Conservation (phyloP, 2,329 filamentous ascomycete species). For the Calonectria crousiana region DNA sequence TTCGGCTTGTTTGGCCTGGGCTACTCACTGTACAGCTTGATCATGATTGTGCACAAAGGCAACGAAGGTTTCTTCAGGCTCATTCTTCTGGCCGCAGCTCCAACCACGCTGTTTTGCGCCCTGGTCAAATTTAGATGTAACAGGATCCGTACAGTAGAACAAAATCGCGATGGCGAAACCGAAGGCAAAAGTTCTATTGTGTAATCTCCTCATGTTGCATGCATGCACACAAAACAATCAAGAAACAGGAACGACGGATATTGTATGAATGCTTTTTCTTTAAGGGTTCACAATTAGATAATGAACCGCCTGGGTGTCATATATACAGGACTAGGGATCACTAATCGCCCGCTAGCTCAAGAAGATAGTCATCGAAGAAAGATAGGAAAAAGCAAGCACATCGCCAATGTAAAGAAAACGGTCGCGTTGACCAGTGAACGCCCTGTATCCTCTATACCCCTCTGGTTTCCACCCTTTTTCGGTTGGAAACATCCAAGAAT, state of each 20-base stretch:
- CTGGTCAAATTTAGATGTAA: background rate
- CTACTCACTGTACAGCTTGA: background rate
- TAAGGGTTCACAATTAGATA: conserved; percentile 18
- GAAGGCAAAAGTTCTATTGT: background rate
- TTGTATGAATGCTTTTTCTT: conserved; percentile 4
- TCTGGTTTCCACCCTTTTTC: background rate
- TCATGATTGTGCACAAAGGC: background rate
- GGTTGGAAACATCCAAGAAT: conserved; percentile 14
- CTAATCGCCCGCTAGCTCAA: conserved; percentile 38
- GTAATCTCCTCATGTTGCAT: background rate
- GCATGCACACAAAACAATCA: background rate
- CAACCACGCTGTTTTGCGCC: background rate
- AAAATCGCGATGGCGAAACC: background rate
- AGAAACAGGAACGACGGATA: background rate
- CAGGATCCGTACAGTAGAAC: background rate
- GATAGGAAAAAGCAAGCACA: conserved; percentile 17
- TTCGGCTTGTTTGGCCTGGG: background rate
- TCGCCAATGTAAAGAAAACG: conserved; percentile 17
- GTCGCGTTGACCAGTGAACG: conserved; percentile 12
- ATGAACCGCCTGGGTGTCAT: conserved; percentile 34
- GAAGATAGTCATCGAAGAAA: conserved; percentile 30
- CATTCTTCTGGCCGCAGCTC: background rate
- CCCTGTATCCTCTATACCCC: conserved; percentile 4
- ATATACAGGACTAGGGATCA: conserved; percentile 38
- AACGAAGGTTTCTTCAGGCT: background rate